Conservation (phyloP, 169 alveolate genomes). For the Theileria orientalis region DNA sequence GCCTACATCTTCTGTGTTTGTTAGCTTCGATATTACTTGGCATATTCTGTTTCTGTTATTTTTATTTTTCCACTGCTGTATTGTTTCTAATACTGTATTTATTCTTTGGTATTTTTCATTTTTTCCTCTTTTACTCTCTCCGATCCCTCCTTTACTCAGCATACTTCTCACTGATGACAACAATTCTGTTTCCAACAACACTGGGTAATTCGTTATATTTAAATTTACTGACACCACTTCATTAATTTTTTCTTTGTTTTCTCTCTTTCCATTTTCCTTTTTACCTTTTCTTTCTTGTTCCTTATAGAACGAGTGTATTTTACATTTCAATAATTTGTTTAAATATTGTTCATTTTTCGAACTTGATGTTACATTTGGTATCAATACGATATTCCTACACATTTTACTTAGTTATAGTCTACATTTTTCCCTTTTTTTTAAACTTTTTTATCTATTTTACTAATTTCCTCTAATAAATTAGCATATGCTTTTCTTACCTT, state of each 20-base stretch:
- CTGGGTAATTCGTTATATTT: constrained; percentile 15
- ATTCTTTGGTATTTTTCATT: neutral
- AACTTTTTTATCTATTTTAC: too few species aligned
- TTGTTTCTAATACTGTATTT: constrained; percentile 17
- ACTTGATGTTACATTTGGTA: neutral
- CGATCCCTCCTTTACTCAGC: neutral
- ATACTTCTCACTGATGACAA: neutral
- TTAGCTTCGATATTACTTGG: constrained; percentile 35
- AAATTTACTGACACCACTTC: constrained; percentile 1
- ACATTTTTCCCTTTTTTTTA: too few species aligned
- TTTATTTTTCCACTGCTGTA: constrained; percentile 36
- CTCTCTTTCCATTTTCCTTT: neutral
- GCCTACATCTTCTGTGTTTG: neutral
- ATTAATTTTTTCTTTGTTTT: neutral
- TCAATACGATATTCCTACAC: constrained; percentile 3
- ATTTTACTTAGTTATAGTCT: too few species aligned
- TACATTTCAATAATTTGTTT: neutral
- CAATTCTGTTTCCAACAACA: neutral
- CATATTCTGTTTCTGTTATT: constrained; percentile 25
- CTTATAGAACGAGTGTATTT: neutral
- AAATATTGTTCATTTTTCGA: neutral
- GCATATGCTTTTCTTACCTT: too few species aligned
- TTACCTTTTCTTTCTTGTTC: neutral
- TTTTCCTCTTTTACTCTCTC: neutral
- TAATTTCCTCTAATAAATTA: too few species aligned